Evolutionary conservation across 441 rosid species (phyloP).

Genomic region (Erodium moschatum): DNA sequence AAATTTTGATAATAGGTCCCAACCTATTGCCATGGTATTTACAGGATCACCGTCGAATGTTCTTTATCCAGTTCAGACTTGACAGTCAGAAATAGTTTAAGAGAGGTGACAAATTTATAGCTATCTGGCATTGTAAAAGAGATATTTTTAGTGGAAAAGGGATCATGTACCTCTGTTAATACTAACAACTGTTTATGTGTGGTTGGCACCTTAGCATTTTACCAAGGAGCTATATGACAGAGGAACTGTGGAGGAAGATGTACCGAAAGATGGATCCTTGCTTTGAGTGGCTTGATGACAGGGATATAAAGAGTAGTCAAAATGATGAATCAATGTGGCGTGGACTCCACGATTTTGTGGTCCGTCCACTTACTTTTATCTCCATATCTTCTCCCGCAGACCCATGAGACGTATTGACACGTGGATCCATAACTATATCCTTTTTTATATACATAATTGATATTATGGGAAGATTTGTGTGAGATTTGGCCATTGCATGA

Average conservation of each 20-base stretch:
- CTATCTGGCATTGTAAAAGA: slow-evolving; percentile 22
- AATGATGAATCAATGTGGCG: slow-evolving; percentile 30
- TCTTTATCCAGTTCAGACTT: too few species aligned
- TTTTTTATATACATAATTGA: not conserved
- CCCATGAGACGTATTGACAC: not conserved
- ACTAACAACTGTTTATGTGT: too few species aligned
- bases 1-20: too few species aligned
- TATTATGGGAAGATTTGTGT: slow-evolving; percentile 1
- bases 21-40: too few species aligned
- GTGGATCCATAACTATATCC: slow-evolving; percentile 6
- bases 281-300: slow-evolving; percentile 22
- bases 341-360: slow-evolving; percentile 57
- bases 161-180: slow-evolving; percentile 22
- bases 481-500: not conserved
- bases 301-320: slow-evolving; percentile 20
- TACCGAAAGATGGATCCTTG: slow-evolving; percentile 22
- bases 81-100: not conserved
- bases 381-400: not conserved
- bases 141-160: slow-evolving; percentile 35
- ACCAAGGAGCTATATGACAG: too few species aligned
- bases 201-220: too few species aligned
- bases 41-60: slow-evolving; percentile 5
- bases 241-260: slow-evolving; percentile 9
- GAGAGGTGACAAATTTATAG: slow-evolving; percentile 6
- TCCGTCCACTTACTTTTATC: slow-evolving; percentile 35